Evolutionary conservation across 805 yeast genomes (phyloP).

Genomic region (Isabelozyma rhagii): DNA sequence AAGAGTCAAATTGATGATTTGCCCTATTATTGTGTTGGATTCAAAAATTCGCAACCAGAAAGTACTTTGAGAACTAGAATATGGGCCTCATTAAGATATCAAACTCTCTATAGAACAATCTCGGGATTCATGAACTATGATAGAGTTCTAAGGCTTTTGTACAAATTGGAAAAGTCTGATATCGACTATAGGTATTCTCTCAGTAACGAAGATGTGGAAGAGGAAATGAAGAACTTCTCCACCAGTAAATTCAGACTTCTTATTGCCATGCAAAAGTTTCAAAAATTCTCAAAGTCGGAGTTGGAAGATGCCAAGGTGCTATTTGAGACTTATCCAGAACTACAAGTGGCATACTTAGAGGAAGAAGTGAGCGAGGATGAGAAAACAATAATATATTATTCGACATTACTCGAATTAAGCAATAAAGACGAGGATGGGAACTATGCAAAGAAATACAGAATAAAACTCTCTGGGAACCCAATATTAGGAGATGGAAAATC

Average conservation of each 20-base stretch:
- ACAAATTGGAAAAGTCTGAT: conserved; percentile 63
- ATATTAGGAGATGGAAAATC: conserved; percentile 95
- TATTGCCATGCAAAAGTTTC: conserved; percentile 84
- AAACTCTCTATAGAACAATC: conserved; percentile 78
- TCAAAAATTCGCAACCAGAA: conserved; percentile 61
- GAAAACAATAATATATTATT: conserved; percentile 36
- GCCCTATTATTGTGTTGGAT: conserved; percentile 72
- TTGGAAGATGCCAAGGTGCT: conserved; percentile 63
- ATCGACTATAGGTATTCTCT: conserved; percentile 25
- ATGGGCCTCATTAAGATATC: conserved; percentile 85
- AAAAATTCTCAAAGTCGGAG: conserved; percentile 64
- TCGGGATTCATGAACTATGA: conserved; percentile 82
- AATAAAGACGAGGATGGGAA: conserved; percentile 54
- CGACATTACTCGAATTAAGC: conserved; percentile 49
- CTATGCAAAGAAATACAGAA: conserved; percentile 40
- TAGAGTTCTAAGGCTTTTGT: conserved; percentile 66
- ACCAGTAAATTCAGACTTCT: conserved; percentile 75
- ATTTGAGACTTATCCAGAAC: conserved; percentile 69
- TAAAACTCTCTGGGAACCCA: conserved; percentile 89
- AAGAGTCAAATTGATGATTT: conserved; percentile 53
- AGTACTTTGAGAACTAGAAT: conserved; percentile 69
- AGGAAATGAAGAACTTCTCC: conserved; percentile 45
- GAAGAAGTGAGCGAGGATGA: conserved; percentile 34
- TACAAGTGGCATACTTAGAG: conserved; percentile 54
- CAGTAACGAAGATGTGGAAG: conserved; percentile 10